Evolutionary conservation across 805 yeast species (phyloP).

Genomic region (Sugiyamaella smithiae): DNA sequence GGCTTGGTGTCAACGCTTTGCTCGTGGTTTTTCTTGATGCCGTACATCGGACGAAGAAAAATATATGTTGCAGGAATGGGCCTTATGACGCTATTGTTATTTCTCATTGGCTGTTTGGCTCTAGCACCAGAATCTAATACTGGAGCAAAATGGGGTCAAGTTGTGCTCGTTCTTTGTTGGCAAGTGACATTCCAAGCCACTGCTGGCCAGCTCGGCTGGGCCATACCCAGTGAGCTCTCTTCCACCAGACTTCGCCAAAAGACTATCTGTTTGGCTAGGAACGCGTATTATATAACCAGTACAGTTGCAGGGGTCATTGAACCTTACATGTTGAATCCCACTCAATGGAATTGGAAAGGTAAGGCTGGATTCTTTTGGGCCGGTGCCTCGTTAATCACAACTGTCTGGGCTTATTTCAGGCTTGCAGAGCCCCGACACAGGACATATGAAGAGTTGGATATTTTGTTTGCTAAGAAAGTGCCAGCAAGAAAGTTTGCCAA

Average conservation of each 20-base stretch:
- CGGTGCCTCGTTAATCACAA: conserved; percentile 33
- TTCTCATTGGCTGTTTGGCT: conserved; percentile 21
- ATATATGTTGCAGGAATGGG: conserved; percentile 9
- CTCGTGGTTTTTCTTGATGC: conserved; percentile 7
- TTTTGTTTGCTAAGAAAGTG: conserved; percentile 40
- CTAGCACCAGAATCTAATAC: background rate
- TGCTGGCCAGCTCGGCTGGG: conserved; percentile 24
- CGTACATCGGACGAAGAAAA: conserved; percentile 10
- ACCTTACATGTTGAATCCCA: conserved; percentile 49
- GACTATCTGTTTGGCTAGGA: conserved; percentile 41
- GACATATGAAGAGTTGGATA: conserved; percentile 56
- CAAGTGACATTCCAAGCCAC: conserved; percentile 37
- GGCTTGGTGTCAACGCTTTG: conserved; percentile 41
- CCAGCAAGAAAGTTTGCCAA: conserved; percentile 28
- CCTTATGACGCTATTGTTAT: conserved; percentile 10
- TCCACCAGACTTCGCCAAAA: conserved; percentile 42
- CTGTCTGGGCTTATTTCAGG: conserved; percentile 46
- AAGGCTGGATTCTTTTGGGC: conserved; percentile 50
- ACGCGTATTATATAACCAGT: conserved; percentile 24
- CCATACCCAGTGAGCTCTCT: conserved; percentile 35
- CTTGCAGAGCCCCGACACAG: conserved; percentile 56
- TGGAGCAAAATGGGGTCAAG: conserved; percentile 13
- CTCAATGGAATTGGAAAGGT: conserved; percentile 44
- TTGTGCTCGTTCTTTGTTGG: conserved; percentile 11
- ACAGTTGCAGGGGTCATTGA: conserved; percentile 32